phyloP scores from a whole-genome alignment of 2,329 filamentous ascomycete species.

The Fusarium sp. region DNA sequence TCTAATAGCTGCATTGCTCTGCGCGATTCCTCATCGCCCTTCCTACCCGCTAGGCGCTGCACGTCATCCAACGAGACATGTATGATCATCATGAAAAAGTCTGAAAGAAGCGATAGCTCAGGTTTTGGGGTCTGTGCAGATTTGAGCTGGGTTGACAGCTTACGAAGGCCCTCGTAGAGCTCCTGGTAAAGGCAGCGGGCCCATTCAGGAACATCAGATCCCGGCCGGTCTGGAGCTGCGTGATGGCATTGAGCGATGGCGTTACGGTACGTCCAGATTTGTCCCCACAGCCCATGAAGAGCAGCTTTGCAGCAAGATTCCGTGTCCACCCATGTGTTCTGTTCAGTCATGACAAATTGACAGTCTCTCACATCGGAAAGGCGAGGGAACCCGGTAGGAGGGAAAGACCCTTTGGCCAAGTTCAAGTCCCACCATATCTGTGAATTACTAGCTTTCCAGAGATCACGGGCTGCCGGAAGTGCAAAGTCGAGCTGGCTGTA shows the following conservation, averaged over 20 bases:
- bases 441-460: constrained; percentile 33
- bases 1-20: constrained; percentile 26
- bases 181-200: constrained; percentile 34
- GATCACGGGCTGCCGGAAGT: constrained; percentile 32
- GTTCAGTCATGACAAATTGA: constrained; percentile 25
- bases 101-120: constrained; percentile 33
- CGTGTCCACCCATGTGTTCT: constrained; percentile 29
- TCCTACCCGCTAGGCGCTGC: constrained; percentile 32
- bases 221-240: constrained; percentile 1
- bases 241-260: constrained; percentile 19
- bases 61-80: constrained; percentile 37
- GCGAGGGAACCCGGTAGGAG: constrained; percentile 18
- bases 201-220: constrained; percentile 27
- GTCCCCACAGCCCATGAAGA: constrained; percentile 39
- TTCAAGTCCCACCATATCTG: constrained; percentile 35
- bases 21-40: constrained; percentile 35
- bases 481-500: constrained; percentile 37
- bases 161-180: constrained; percentile 30
- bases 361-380: constrained; percentile 34
- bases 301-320: constrained; percentile 30
- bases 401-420: constrained; percentile 11
- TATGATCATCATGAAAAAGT: constrained; percentile 41
- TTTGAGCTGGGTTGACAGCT: constrained; percentile 29
- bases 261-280: constrained; percentile 40
- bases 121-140: background rate